Percentiles rank a stretch among this genome's conserved stretches.
These are phyloP conservation scores for Backusella australiensis DNA, from an alignment of 192 early-diverging fungal genomes.

Conservation along the genomic window DNA sequence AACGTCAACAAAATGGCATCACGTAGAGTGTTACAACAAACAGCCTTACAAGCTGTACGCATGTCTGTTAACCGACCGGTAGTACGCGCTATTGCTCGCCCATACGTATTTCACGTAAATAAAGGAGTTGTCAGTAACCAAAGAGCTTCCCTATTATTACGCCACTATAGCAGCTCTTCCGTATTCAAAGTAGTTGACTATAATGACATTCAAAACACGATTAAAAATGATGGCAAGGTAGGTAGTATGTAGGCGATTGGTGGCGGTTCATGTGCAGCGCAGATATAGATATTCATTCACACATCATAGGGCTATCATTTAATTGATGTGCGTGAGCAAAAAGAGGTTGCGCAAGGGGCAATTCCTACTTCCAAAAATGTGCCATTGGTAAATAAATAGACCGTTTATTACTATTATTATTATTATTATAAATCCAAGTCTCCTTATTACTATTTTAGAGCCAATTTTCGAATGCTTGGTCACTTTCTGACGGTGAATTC, in stretches of 20 bases:
- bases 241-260: neutral
- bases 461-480: constrained; percentile 27
- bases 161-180: neutral
- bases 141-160: constrained; percentile 1
- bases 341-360: constrained; percentile 56
- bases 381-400: constrained; percentile 49
- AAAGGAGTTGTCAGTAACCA: neutral
- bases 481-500: constrained; percentile 22
- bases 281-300: neutral
- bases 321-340: constrained; percentile 68
- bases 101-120: neutral
- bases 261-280: no score
- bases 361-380: constrained; percentile 70
- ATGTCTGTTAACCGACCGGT: neutral
- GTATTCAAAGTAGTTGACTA: constrained; percentile 17
- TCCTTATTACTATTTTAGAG: constrained; percentile 19
- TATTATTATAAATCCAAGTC: constrained; percentile 1
- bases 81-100: neutral
- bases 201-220: constrained; percentile 13
- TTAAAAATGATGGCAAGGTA: constrained; percentile 23
- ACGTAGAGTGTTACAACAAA: neutral
- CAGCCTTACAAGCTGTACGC: neutral
- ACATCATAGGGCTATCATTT: constrained; percentile 43
- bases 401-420: constrained; percentile 28
- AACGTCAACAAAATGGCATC: neutral